A percentile compares a stretch with the other conserved stretches of the same genome.
Conservation (phyloP, 352 stramenopile genomes). For the Thraustochytrium sp. region DNA sequence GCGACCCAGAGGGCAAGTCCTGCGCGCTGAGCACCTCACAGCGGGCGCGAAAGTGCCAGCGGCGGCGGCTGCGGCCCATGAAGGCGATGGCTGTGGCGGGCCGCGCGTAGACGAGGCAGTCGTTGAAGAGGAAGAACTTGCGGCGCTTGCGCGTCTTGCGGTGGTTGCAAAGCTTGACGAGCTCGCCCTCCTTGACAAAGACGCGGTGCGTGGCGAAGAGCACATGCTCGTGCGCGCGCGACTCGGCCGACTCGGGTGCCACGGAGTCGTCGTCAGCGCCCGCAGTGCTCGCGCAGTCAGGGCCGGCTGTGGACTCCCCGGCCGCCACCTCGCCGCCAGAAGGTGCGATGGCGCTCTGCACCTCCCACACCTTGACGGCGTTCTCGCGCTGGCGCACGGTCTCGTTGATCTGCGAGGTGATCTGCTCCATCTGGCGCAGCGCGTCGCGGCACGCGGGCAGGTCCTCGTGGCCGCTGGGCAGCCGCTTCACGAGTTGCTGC, state of each 20-base stretch:
- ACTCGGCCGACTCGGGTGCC: background rate
- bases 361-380: conserved; percentile 5
- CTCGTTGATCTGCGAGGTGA: background rate
- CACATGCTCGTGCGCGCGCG: background rate
- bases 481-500: background rate
- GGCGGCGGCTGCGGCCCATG: background rate
- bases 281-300: background rate
- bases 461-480: background rate
- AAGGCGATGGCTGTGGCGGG: background rate
- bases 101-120: conserved; percentile 6
- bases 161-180: background rate
- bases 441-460: background rate
- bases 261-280: background rate
- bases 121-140: conserved; percentile 23
- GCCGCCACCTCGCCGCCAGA: background rate
- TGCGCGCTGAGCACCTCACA: background rate
- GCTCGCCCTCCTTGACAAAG: conserved; percentile 11
- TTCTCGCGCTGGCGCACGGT: background rate
- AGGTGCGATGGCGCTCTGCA: background rate
- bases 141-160: background rate
- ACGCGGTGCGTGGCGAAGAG: background rate
- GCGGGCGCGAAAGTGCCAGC: background rate
- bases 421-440: background rate
- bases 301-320: background rate
- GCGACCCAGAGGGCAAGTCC: background rate